phyloP scores from a whole-genome alignment of 495 filamentous ascomycete species.

The Penicillium odoratum region DNA sequence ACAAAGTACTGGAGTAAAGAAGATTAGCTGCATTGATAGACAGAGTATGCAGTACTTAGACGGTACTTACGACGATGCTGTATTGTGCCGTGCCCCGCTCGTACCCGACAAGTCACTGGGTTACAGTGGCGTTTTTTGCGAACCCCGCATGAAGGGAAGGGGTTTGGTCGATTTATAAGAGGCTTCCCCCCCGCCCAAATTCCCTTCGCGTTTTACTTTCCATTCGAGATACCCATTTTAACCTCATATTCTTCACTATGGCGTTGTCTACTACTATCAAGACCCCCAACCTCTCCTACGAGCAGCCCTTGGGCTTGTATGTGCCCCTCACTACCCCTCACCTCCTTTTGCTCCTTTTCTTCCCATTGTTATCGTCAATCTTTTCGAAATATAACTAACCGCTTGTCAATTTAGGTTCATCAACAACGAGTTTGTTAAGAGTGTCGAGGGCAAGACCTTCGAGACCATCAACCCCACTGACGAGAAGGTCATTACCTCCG shows the following conservation, averaged over 20 bases:
- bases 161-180: background rate
- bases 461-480: constrained; percentile 70
- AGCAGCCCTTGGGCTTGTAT: constrained; percentile 88
- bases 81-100: background rate
- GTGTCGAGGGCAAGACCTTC: constrained; percentile 77
- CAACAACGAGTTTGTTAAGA: constrained; percentile 94
- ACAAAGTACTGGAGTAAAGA: background rate
- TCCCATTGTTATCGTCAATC: background rate
- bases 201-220: constrained; percentile 2
- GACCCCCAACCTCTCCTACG: constrained; percentile 58
- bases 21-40: background rate
- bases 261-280: constrained; percentile 41
- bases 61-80: background rate
- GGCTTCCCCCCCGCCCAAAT: constrained; percentile 6
- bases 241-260: constrained; percentile 28
- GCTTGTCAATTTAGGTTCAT: constrained; percentile 69
- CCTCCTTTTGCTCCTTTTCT: background rate
- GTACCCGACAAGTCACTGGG: background rate
- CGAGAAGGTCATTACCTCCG: constrained; percentile 71
- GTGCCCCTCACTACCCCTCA: constrained; percentile 32
- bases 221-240: constrained; percentile 20
- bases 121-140: background rate
- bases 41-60: background rate
- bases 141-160: constrained; percentile 5
- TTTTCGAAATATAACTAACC: constrained; percentile 2